Evolutionary conservation across 108 stramenopile genomes (phyloP), one percentile per base, ranked within the genome.

Genomic region (Pseudonitzschia delicatissima): DNA sequence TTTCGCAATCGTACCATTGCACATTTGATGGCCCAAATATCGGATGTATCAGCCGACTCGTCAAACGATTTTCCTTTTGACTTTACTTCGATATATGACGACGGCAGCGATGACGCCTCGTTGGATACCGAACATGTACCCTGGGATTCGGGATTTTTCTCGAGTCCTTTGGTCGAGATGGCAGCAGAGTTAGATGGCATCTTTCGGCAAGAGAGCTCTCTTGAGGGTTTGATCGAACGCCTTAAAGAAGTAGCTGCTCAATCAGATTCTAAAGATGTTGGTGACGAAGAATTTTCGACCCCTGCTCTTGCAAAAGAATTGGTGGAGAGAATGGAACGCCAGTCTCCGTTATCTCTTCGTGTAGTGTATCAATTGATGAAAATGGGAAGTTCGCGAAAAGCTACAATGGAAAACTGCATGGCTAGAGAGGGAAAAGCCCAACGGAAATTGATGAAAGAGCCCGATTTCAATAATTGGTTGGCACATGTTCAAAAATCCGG

Each of bases 171-270:
- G 31, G 85, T 93, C 17, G 81, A 83, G 48, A 80, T 63, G 47
- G 84, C 87, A n/a, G 82, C 85, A 23, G 82, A 85, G 13, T 88
- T 90, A 66, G 64, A 76, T 21, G 64, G 68, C 36, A 84, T 80
- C 12, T 90, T 87, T 68, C 51, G 68, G 21, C 37, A 45, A 18
- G 88, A 93, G 74, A 80, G 23, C 5, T 64, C 74, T 42, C 71
- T 90, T 5, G 77, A 78, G 21, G 91, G 88, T 4, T 80, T 93
- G n/a, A 74, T 87, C 62, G 88, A 85, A 36, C 82, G 84, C 2
- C 70, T 92, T 26, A 66, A 73, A 27, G 83, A 88, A 66, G 65
- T 78, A 53, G 60, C 60, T 1, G 60, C 60, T 7, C 9, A 9
- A 20, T 25, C 20, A 18, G 23, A 51, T 51, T 71, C 76, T 11